Conservation (phyloP, 352 stramenopile genomes). For the Globisporangium nunn region DNA sequence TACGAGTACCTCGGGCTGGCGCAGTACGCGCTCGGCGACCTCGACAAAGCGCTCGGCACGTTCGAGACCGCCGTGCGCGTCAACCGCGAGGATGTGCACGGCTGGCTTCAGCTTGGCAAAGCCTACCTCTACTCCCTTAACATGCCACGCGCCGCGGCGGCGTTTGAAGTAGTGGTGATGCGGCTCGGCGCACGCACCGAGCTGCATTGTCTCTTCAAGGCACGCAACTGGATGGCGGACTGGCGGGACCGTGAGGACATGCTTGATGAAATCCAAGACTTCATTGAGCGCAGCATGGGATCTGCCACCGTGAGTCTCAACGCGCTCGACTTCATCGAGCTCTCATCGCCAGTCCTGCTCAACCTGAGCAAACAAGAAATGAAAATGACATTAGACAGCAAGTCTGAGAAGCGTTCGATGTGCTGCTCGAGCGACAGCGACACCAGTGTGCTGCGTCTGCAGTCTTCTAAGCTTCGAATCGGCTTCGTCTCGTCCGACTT, state of each 20-base stretch:
- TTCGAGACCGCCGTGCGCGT: conserved; percentile 51
- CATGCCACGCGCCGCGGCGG: conserved; percentile 29
- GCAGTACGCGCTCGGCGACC: conserved; percentile 59
- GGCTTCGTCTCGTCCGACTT: conserved; percentile 83
- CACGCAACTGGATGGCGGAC: conserved; percentile 57
- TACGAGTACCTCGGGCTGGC: conserved; percentile 66
- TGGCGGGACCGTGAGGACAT: conserved; percentile 54
- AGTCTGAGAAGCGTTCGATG: conserved; percentile 5
- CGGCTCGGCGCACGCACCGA: conserved; percentile 27
- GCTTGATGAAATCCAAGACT: conserved; percentile 25
- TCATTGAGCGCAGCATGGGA: conserved; percentile 17
- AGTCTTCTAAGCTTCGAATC: conserved; percentile 29
- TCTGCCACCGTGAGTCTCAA: conserved; percentile 13
- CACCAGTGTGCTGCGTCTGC: conserved; percentile 15
- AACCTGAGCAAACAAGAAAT: conserved; percentile 11
- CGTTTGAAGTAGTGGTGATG: conserved; percentile 42
- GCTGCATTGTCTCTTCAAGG: conserved; percentile 48
- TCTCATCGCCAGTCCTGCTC: conserved; percentile 21
- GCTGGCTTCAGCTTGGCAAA: conserved; percentile 66
- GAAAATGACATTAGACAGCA: not conserved
- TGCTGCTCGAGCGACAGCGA: conserved; percentile 7
- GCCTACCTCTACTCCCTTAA: conserved; percentile 55
- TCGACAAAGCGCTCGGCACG: conserved; percentile 44
- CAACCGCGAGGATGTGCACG: conserved; percentile 35
- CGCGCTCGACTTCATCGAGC: conserved; percentile 41